These are phyloP conservation scores for Nannizzia gypsea DNA, from an alignment of 2,329 filamentous ascomycete species.

Conservation along the genomic window DNA sequence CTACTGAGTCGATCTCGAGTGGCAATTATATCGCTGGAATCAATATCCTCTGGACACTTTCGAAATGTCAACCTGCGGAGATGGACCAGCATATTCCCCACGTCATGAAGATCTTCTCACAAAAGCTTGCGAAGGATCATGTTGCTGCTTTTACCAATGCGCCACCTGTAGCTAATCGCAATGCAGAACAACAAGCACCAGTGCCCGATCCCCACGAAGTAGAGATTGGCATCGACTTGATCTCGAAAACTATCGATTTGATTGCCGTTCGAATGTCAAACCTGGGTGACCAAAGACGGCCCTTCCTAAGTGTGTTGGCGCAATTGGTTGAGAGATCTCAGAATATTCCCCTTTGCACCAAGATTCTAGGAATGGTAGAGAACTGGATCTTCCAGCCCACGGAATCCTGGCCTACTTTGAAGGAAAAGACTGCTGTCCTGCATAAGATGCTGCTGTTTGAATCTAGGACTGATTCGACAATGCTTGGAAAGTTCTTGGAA, in stretches of 20 bases:
- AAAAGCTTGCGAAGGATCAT: slow-evolving; percentile 86
- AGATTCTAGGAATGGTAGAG: slow-evolving; percentile 88
- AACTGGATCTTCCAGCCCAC: slow-evolving; percentile 92
- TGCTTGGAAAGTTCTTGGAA: slow-evolving; percentile 87
- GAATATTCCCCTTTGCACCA: slow-evolving; percentile 75
- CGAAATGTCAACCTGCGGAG: slow-evolving; percentile 68
- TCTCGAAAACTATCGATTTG: slow-evolving; percentile 90
- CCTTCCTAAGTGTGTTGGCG: slow-evolving; percentile 88
- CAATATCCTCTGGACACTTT: slow-evolving; percentile 86
- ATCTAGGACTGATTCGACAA: slow-evolving; percentile 64
- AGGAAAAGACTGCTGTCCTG: slow-evolving; percentile 97
- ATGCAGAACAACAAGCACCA: slow-evolving; percentile 23
- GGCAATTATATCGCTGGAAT: slow-evolving; percentile 76
- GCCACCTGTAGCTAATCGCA: slow-evolving; percentile 29
- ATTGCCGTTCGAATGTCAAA: slow-evolving; percentile 86
- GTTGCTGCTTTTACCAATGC: slow-evolving; percentile 58
- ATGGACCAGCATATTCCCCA: slow-evolving; percentile 80
- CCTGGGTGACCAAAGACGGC: slow-evolving; percentile 77
- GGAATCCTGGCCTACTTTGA: slow-evolving; percentile 90
- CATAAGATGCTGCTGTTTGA: slow-evolving; percentile 99
- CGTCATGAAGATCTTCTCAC: slow-evolving; percentile 86
- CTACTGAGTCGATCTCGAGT: slow-evolving; percentile 73
- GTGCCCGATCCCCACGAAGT: slow-evolving; percentile 57
- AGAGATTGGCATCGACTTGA: slow-evolving; percentile 78
- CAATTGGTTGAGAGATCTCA: slow-evolving; percentile 91